These are phyloP conservation scores for Triticum monococcum DNA, from an alignment of 176 grass and related monocot genomes.

Conservation along the genomic window DNA sequence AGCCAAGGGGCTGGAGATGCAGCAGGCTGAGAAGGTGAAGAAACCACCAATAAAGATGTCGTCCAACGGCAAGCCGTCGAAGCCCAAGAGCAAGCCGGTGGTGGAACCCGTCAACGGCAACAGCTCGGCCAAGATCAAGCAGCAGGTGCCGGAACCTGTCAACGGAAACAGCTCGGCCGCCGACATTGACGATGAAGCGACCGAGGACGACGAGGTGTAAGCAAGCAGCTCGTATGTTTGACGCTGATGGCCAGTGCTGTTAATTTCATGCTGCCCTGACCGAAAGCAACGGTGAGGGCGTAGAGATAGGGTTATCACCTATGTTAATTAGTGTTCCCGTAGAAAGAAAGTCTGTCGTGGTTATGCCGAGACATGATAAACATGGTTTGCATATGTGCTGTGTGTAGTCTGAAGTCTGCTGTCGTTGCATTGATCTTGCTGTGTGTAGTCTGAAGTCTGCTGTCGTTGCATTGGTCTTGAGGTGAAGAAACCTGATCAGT, in stretches of 20 bases:
- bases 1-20: constrained; percentile 81
- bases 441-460: constrained; percentile 13
- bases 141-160: constrained; percentile 14
- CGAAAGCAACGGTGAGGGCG: neutral
- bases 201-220: constrained; percentile 54
- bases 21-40: constrained; percentile 81
- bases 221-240: neutral
- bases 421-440: neutral
- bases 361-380: constrained; percentile 16
- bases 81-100: constrained; percentile 47
- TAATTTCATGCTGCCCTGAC: neutral
- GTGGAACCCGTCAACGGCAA: constrained; percentile 45
- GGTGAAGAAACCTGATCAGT: neutral
- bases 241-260: constrained; percentile 14
- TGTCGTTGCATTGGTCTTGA: neutral
- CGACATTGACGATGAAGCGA: constrained; percentile 76
- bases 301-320: neutral
- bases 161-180: constrained; percentile 55
- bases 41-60: constrained; percentile 63
- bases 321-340: neutral
- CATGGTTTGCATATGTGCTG: neutral
- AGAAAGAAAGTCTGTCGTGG: neutral
- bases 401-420: constrained; percentile 16
- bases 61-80: constrained; percentile 45
- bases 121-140: constrained; percentile 29